Evolutionary conservation across 495 filamentous ascomycete species (phyloP), one percentile per base, ranked within the genome.

Genomic region (Neohortaea acidophila): DNA sequence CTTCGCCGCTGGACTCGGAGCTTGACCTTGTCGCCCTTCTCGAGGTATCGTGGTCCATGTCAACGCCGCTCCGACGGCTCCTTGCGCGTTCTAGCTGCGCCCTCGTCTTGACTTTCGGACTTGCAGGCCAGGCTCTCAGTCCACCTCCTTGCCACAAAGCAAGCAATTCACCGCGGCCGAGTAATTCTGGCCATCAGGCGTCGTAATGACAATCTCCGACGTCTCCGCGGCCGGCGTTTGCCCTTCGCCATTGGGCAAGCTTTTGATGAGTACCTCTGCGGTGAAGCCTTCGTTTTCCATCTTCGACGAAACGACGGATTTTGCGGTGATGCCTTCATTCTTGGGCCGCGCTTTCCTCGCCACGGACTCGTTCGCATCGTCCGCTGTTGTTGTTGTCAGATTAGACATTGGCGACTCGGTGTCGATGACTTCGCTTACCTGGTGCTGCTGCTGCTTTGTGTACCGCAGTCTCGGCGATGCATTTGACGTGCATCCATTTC

Each of bases 401-500:
- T 34, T 21, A 20, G 32, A 3, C 3, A 23, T 24, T 14, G 21
- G 3, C 18, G 12, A 6, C 15, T n/a, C 3, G 35, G 3, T 11
- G 21, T 23, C 3, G 9, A 9, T 3, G 35, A 24, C 23, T 2
- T 17, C 21, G 18, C n/a, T n/a, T n/a, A n/a, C n/a, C n/a, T n/a
- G n/a, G n/a, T n/a, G n/a, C n/a, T n/a, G n/a, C n/a, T n/a, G n/a
- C 31, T 1, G 44, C 48, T 12, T 21, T 31, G 28, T 48, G 5
- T 4, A 47, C 38, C 10, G 47, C 51, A 11, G 39, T 29, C 10
- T 51, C 38, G 18, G 28, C 41, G 20, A 54, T 42, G 33, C 51
- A 54, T n/a, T 35, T 39, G 14, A 41, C 21, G 27, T 54, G 51
- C 28, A 48, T 21, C 51, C 51, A 54, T 21, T 42, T 42, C 12